Conservation (phyloP, 257 asterid genomes). For the Eustoma russellianum region DNA sequence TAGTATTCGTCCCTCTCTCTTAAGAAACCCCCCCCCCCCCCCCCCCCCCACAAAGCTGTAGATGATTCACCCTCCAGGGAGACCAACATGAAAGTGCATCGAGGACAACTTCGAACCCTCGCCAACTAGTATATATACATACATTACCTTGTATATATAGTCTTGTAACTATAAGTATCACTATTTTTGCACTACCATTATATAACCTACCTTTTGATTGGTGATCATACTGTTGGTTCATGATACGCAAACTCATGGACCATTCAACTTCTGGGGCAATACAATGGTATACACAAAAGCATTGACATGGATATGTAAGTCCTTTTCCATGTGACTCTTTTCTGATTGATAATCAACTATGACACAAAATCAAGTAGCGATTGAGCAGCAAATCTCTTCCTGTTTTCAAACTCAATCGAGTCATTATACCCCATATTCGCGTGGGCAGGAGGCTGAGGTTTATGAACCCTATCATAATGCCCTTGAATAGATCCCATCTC, state of each 20-base stretch:
- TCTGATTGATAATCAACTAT: conserved; percentile 8
- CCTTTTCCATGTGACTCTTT: too few relatives aligned
- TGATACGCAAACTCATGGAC: background rate
- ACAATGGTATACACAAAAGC: background rate
- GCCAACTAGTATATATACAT: too few relatives aligned
- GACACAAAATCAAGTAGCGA: conserved; percentile 52
- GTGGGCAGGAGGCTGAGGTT: conserved; percentile 20
- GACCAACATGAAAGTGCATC: too few relatives aligned
- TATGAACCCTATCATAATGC: conserved; percentile 14
- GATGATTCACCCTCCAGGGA: too few relatives aligned
- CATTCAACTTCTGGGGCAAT: too few relatives aligned
- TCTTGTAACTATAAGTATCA: background rate
- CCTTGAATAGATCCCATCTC: conserved; percentile 21
- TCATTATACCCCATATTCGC: conserved; percentile 27
- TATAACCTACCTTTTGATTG: background rate
- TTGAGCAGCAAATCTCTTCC: conserved; percentile 44
- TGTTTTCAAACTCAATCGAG: conserved; percentile 43
- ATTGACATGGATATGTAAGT: background rate
- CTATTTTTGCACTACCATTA: background rate
- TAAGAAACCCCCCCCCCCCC: too few relatives aligned
- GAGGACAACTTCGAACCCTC: too few relatives aligned
- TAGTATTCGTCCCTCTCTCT: too few relatives aligned
- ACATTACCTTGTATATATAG: background rate
- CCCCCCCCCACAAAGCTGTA: too few relatives aligned
- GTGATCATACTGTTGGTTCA: background rate